Evolutionary conservation across 2,329 filamentous ascomycete genomes (phyloP).

Genomic region (Stagonosporopsis cucurbitacearum): DNA sequence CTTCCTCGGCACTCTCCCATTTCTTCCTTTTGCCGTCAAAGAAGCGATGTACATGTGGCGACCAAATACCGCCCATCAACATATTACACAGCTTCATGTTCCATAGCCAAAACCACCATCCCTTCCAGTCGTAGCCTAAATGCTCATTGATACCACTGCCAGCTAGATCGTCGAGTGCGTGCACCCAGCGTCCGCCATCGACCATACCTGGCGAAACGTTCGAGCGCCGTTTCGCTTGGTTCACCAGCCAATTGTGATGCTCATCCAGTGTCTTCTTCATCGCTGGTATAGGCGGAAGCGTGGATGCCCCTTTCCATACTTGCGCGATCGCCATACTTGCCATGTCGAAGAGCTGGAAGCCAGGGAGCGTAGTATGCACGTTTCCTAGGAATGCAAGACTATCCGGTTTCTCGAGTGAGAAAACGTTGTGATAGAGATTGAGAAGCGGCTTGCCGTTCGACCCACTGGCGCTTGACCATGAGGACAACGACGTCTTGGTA

Average conservation of each 20-base stretch:
- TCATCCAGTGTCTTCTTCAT: constrained; percentile 37
- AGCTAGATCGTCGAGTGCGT: constrained; percentile 52
- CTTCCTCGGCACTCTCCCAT: constrained; percentile 52
- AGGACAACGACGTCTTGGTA: constrained; percentile 21
- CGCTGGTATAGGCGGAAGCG: constrained; percentile 44
- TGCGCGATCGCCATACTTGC: constrained; percentile 56
- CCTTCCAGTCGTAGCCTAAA: constrained; percentile 51
- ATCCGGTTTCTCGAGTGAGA: constrained; percentile 53
- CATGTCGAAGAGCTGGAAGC: constrained; percentile 47
- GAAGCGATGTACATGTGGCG: constrained; percentile 51
- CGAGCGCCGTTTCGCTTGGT: constrained; percentile 45
- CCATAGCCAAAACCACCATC: constrained; percentile 53
- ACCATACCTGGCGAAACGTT: constrained; percentile 33
- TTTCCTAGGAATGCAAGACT: constrained; percentile 53
- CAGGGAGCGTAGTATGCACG: constrained; percentile 49
- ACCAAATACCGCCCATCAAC: constrained; percentile 50
- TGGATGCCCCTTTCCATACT: constrained; percentile 51
- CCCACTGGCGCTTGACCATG: constrained; percentile 27
- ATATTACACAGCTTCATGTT: constrained; percentile 50
- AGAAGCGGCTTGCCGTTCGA: constrained; percentile 42
- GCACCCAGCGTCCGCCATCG: constrained; percentile 41
- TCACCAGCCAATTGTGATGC: constrained; percentile 35
- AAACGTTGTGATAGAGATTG: constrained; percentile 54
- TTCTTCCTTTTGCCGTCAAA: constrained; percentile 52
- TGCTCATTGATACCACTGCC: constrained; percentile 52